Conservation (phyloP, 2,329 filamentous ascomycete species). For the Epichloe typhina region DNA sequence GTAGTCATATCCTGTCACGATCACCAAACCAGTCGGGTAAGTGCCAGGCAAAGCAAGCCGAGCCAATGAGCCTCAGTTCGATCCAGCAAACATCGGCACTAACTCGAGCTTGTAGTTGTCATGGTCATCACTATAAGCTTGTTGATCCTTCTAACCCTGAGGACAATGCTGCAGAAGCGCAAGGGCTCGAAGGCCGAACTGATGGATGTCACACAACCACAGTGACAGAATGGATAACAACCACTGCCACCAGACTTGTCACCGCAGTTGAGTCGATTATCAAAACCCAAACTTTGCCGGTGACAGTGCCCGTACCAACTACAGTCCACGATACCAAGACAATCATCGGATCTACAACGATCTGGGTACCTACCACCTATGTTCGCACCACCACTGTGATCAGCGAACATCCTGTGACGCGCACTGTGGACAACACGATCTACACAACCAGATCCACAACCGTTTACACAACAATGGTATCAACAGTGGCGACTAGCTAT, state of each 20-base stretch:
- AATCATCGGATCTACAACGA: constrained; percentile 6
- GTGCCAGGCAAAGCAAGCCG: background rate
- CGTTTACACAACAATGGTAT: constrained; percentile 5
- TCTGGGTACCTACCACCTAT: constrained; percentile 9
- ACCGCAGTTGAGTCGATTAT: constrained; percentile 6
- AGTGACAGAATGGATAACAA: constrained; percentile 12
- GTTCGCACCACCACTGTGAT: constrained; percentile 5
- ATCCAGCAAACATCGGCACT: background rate
- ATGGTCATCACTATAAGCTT: background rate
- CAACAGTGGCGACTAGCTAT: constrained; percentile 7
- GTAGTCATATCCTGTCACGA: constrained; percentile 13
- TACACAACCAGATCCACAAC: constrained; percentile 7
- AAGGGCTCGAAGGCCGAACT: background rate
- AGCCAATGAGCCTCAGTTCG: background rate
- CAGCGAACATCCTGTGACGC: constrained; percentile 7
- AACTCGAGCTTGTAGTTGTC: background rate
- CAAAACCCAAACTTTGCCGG: constrained; percentile 7
- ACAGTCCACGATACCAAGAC: constrained; percentile 5
- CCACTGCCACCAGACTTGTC: constrained; percentile 7
- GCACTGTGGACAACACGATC: constrained; percentile 8
- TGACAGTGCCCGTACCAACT: constrained; percentile 5
- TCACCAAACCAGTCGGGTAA: constrained; percentile 9
- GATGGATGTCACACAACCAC: constrained; percentile 8
- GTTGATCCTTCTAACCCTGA: background rate
- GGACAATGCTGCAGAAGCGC: background rate